These are phyloP conservation scores for Pseudohalonectria lignicola DNA, from an alignment of 2,329 filamentous ascomycete species.

Conservation along the genomic window DNA sequence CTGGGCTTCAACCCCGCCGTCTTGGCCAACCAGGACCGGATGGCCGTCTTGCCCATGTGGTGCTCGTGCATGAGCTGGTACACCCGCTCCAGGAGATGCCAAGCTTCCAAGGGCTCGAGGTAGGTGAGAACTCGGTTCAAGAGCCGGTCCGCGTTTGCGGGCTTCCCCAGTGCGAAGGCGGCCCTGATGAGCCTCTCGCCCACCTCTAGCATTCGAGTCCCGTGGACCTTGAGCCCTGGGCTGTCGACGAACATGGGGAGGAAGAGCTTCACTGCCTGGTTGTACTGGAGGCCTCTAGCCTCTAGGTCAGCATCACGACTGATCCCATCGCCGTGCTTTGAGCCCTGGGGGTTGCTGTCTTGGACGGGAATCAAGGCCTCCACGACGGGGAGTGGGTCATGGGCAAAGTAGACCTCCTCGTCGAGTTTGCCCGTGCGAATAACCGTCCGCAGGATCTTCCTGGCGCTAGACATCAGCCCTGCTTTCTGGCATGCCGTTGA, in stretches of 20 bases:
- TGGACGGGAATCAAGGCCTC: conserved; percentile 12
- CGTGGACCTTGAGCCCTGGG: too few species aligned
- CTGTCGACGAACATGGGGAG: conserved; percentile 2
- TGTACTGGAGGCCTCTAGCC: not conserved
- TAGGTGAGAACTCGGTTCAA: not conserved
- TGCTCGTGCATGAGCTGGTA: conserved; percentile 17
- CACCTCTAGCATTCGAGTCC: not conserved
- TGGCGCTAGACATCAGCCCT: conserved; percentile 19
- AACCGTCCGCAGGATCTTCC: conserved; percentile 16
- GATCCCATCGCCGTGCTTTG: not conserved
- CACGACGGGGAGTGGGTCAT: conserved; percentile 22
- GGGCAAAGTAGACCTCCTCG: conserved; percentile 21
- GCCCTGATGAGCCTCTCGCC: not conserved
- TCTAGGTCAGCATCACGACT: not conserved
- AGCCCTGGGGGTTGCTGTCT: conserved; percentile 5
- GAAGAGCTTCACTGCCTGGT: conserved; percentile 4
- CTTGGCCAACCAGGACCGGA: conserved; percentile 19
- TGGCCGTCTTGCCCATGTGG: conserved; percentile 15
- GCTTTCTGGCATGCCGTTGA: conserved; percentile 19
- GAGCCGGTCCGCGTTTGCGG: not conserved
- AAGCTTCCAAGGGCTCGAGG: not conserved
- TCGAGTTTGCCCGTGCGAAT: conserved; percentile 15
- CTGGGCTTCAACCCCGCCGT: conserved; percentile 4
- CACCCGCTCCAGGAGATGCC: conserved; percentile 16
- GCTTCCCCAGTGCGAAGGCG: not conserved